Base-by-base conservation (phyloP, 1,284 basidiomycete genomes). In the Gymnopus androsaceus region DNA sequence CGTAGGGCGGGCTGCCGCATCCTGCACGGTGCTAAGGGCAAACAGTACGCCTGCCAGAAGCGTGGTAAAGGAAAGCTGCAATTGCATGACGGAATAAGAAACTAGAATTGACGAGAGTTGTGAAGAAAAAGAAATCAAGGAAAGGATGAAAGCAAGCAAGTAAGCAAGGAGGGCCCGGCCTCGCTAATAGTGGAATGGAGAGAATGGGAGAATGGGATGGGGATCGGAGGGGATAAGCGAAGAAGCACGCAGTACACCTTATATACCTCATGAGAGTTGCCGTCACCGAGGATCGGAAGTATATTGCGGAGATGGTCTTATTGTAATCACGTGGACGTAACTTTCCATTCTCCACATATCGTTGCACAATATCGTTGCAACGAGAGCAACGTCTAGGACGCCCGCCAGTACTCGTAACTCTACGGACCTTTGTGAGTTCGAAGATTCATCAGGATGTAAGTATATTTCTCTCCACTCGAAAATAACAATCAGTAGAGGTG, bases 21-120 rank as follows among this genome's bases (percentile, higher is more conserved):
- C 63, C 46, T 67, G 66, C 56, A 69, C 64, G 60, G 74, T 73
- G 30, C 27, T 37, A 50, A 83, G 67, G 51, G 75, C 71, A 52
- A 83, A 61, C 49, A 83, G 66, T 55, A 84, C 61, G 70, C 76
- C 76, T 62, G 80, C 77, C 66, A 85, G 76, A 68, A 86, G 78
- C 60, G 76, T 62, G 55, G 77, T 73, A 63, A 84, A 76, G 34
- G 80, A 76, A 62, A 79, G 64, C 56, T 71, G 74, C 69, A 84
- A 74, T 64, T 81, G 79, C 83, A 85, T 85, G 63, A 64, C 74
- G 56, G 60, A n/a, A n/a, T n/a, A n/a, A 60, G 55, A 60, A 49
- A 59, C 54, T 50, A 53, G 53, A 50, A 56, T 59, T 49, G 56
- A 34, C 23, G 44, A 58, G 60, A 51, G 54, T 51, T 59, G 51